Percentiles rank a stretch among this genome's conserved stretches.
These are phyloP conservation scores for Ogataea pignaliae DNA, from an alignment of 805 yeast species.

Conservation along the genomic window DNA sequence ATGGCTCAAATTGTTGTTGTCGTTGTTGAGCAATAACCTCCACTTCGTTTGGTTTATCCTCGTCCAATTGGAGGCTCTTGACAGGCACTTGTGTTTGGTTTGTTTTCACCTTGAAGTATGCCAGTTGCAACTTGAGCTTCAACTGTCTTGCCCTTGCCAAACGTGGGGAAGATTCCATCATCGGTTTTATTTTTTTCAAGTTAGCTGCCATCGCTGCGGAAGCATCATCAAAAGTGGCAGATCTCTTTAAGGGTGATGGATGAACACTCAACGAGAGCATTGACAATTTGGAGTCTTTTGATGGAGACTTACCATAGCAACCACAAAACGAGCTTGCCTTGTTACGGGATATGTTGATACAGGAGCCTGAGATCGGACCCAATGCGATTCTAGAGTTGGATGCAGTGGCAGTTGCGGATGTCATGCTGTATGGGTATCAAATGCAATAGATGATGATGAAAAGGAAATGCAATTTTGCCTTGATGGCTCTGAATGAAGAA, in stretches of 20 bases:
- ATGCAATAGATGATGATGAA: not conserved
- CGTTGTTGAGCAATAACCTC: not conserved
- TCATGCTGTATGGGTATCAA: not conserved
- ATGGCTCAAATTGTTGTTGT: not conserved
- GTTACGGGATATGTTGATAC: constrained; percentile 15
- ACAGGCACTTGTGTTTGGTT: constrained; percentile 38
- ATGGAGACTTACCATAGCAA: constrained; percentile 1
- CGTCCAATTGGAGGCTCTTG: constrained; percentile 25
- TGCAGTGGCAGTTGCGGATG: constrained; percentile 10
- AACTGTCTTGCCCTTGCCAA: constrained; percentile 37
- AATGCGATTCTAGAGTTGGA: constrained; percentile 19
- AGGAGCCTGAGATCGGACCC: constrained; percentile 16
- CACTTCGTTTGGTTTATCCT: not conserved
- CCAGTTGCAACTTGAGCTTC: constrained; percentile 44
- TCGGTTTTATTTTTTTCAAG: constrained; percentile 1
- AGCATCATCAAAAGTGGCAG: constrained; percentile 9
- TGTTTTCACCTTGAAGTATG: constrained; percentile 48
- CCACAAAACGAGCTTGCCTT: constrained; percentile 12
- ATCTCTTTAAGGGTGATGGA: constrained; percentile 12
- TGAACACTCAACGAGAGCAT: not conserved
- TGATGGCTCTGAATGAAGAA: no score
- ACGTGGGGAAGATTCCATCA: constrained; percentile 18
- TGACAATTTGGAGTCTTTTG: not conserved
- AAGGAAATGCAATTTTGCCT: not conserved
- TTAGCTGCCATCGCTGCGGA: not conserved